Conservation (phyloP, 1,139 yeast species). For the Magnusiomyces magnusii region DNA sequence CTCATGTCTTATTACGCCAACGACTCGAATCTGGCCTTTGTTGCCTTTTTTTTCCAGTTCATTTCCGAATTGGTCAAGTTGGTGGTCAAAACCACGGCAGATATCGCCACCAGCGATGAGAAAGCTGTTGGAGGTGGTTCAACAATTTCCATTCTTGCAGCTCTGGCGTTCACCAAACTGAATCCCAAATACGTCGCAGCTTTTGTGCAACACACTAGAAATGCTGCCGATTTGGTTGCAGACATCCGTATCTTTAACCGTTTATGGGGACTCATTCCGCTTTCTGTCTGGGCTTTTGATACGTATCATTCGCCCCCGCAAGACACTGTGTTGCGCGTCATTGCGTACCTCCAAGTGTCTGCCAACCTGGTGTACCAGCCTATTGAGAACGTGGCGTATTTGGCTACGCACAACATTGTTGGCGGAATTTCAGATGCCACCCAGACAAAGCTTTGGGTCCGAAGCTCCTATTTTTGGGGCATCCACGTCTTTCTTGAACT, state of each 20-base stretch:
- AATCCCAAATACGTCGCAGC: slow-evolving; percentile 5
- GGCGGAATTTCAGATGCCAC: slow-evolving; percentile 23
- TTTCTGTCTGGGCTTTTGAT: slow-evolving; percentile 34
- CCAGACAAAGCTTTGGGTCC: slow-evolving; percentile 33
- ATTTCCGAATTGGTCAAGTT: slow-evolving; percentile 19
- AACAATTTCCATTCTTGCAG: neutral
- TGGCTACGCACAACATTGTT: slow-evolving; percentile 35
- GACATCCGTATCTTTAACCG: slow-evolving; percentile 37
- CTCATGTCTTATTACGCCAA: slow-evolving; percentile 11
- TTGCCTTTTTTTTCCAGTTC: slow-evolving; percentile 28
- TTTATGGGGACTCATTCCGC: slow-evolving; percentile 34
- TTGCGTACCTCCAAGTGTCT: slow-evolving; percentile 34
- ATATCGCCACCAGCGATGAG: neutral
- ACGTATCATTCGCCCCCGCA: slow-evolving; percentile 22
- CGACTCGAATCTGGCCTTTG: slow-evolving; percentile 23
- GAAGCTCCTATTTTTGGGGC: slow-evolving; percentile 38
- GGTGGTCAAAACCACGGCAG: neutral
- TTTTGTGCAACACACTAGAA: slow-evolving; percentile 22
- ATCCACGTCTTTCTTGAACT: slow-evolving; percentile 36
- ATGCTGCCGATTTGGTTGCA: slow-evolving; percentile 30
- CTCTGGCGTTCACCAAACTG: neutral
- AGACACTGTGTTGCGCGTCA: slow-evolving; percentile 24
- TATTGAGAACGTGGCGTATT: slow-evolving; percentile 37
- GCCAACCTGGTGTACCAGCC: slow-evolving; percentile 36
- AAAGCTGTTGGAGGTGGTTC: neutral